Conservation (phyloP, 345 rosid species). For the Salix brachista region DNA sequence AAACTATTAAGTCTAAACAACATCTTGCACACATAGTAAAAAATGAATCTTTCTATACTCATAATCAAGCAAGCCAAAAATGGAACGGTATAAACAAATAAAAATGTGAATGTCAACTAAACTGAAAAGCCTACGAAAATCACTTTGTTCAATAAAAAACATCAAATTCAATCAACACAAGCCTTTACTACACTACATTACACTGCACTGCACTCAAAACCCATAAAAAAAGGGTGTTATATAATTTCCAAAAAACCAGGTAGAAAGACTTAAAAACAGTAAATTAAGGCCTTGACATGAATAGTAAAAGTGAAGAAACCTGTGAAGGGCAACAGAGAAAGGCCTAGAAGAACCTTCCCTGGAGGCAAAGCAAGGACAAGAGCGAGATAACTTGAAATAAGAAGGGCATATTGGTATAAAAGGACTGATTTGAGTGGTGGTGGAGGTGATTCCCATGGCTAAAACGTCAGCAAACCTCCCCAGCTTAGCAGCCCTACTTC, state of each 20-base stretch:
- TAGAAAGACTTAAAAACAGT: background rate
- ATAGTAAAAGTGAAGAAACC: conserved; percentile 27
- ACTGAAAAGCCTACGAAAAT: background rate
- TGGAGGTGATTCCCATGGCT: conserved; percentile 62
- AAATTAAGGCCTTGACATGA: background rate
- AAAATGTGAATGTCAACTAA: background rate
- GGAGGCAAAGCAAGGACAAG: conserved; percentile 32
- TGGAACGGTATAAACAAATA: background rate
- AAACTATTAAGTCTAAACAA: background rate
- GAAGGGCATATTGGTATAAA: conserved; percentile 42
- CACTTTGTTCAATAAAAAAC: background rate
- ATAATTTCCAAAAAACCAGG: background rate
- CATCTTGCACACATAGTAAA: too few relatives aligned
- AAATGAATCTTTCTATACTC: background rate
- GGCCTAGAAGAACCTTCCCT: conserved; percentile 11
- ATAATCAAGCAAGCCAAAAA: background rate
- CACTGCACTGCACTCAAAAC: background rate
- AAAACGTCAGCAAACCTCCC: conserved; percentile 39
- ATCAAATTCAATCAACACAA: background rate
- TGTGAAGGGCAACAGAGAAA: conserved; percentile 24
- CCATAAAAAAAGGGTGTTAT: background rate
- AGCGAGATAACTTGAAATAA: conserved; percentile 27
- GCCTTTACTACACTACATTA: background rate
- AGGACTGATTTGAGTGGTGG: conserved; percentile 34
- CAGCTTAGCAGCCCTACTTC: conserved; percentile 31